Conservation (phyloP, 345 rosid species). For the Linum tenue region DNA sequence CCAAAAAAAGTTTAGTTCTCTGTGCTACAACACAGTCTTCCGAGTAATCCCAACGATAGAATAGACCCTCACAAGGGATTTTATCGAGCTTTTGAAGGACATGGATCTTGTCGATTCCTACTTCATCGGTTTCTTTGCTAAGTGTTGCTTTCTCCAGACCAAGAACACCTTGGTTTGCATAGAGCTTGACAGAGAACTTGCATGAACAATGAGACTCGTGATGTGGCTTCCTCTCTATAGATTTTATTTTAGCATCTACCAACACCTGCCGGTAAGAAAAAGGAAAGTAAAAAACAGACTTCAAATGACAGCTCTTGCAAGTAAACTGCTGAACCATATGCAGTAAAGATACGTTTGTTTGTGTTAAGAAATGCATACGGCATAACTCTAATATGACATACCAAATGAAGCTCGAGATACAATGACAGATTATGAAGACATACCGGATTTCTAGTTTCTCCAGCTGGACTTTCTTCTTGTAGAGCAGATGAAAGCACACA, state of each 20-base stretch:
- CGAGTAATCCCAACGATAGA: conserved; percentile 57
- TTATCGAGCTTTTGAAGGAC: conserved; percentile 55
- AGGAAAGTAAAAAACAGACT: conserved; percentile 7
- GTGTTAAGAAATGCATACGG: neutral
- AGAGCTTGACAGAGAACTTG: conserved; percentile 46
- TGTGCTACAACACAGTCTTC: conserved; percentile 45
- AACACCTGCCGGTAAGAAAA: conserved; percentile 38
- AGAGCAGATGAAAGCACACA: conserved; percentile 39
- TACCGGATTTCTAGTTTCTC: conserved; percentile 34
- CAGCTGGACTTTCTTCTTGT: conserved; percentile 18
- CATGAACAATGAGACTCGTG: conserved; percentile 57
- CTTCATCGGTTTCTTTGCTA: conserved; percentile 28
- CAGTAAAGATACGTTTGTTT: neutral
- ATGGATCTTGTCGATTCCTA: conserved; percentile 47
- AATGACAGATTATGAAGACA: conserved; percentile 4
- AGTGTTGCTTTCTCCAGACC: conserved; percentile 48
- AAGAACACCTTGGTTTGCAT: conserved; percentile 45
- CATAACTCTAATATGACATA: neutral
- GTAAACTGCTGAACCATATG: neutral
- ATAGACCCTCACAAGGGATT: conserved; percentile 31
- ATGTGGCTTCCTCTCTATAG: conserved; percentile 59
- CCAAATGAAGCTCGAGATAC: neutral
- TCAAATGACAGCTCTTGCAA: neutral
- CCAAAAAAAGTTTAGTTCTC: conserved; percentile 47
- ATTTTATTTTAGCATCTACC: conserved; percentile 71